Percentiles rank a stretch among this genome's conserved stretches.
phyloP scores from a whole-genome alignment of 164 flowering plant genomes.

The Dillenia turbinata region DNA sequence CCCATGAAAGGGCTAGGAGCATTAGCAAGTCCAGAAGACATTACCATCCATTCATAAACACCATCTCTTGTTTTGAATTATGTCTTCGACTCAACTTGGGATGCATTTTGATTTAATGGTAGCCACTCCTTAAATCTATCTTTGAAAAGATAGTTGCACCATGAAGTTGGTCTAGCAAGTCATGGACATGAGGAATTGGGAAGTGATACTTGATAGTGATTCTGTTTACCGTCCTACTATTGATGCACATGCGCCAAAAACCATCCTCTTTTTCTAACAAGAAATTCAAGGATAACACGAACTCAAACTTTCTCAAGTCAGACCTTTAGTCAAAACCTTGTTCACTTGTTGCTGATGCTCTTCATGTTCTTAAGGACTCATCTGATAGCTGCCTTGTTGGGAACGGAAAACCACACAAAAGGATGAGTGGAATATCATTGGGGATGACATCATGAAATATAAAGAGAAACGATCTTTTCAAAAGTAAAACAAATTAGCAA shows the following conservation, averaged over 20 bases:
- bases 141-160: not conserved
- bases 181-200: not conserved
- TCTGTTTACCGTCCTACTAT: not conserved
- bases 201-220: not conserved
- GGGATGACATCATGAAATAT: too few relatives aligned
- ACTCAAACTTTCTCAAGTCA: not conserved
- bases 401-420: not conserved
- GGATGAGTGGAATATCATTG: too few relatives aligned
- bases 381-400: slow-evolving; percentile 2
- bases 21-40: not conserved
- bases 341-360: not conserved
- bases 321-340: not conserved
- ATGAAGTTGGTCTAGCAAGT: not conserved
- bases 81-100: too few relatives aligned
- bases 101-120: not conserved
- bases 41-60: too few relatives aligned
- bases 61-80: not conserved
- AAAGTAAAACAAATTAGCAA: too few relatives aligned
- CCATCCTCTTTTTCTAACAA: too few relatives aligned
- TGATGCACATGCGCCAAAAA: too few relatives aligned
- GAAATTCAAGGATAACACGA: not conserved
- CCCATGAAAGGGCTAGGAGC: not conserved
- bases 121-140: not conserved
- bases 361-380: not conserved
- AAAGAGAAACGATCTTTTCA: too few relatives aligned